Base-by-base conservation (phyloP, 148 eudicot species). In the Arbutus unedo region DNA sequence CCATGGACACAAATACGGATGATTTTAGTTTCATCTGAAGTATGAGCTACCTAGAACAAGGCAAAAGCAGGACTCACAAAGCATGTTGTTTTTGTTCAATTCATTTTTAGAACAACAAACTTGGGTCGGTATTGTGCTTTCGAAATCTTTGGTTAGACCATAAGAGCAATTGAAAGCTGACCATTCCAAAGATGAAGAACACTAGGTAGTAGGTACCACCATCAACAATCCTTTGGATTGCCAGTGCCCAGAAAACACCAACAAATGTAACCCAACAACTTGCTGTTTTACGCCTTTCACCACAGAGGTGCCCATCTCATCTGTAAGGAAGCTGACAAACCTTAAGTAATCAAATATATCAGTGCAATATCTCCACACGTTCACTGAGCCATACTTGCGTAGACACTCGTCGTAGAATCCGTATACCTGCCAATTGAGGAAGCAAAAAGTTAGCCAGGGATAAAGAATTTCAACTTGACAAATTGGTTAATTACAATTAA, bases 331-430 rank as follows among this genome's bases (percentile, higher is more conserved):
- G 56, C 14, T 47, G 62, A 77, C 93, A 88, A 84, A 96, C 99
- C 99, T 94, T 72, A 96, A 83, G 84, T 96, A 96, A 89, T 96
- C 99, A 83, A 96, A 96, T 77, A 96, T 88, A 67, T 96, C 97
- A 8, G 98, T 94, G 91, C 99, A 96, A 80, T 94, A 94, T 93
- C 93, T 93, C 99, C 98, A 96, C 81, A 96, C 98, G 88, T 92
- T 92, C 70, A 85, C 93, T 79, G 99, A 91, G 81, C 99, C 99
- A 91, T 96, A 96, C 88, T 96, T 96, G 60, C 97, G 91, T 41
- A 91, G 87, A 85, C 98, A 96, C 88, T 96, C 99, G 71, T 96
- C 97, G 84, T 96, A 96, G 89, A 96, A 94, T 84, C 99, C 99
- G 86, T 94, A 96, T 51, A 93, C 94, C 99, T 96, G 97, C 77